A percentile compares a stretch with the other conserved stretches of the same genome.
Evolutionary conservation across 1,139 yeast species (phyloP).

Genomic region (Blastobotrys proliferans): DNA sequence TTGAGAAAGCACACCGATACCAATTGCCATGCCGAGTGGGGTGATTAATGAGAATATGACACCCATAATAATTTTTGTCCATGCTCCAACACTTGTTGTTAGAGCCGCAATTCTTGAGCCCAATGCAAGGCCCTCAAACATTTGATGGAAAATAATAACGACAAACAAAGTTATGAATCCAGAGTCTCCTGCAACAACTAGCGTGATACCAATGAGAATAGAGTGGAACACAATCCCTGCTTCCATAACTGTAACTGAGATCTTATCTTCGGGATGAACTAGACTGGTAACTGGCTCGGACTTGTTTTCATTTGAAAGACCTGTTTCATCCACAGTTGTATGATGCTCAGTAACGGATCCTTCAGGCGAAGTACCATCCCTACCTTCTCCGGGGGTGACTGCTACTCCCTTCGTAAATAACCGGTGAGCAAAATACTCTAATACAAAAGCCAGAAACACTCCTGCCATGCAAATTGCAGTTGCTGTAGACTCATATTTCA

Average conservation of each 20-base stretch:
- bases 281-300: slow-evolving; percentile 1
- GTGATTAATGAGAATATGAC: slow-evolving; percentile 59
- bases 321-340: not conserved
- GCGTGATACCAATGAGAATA: slow-evolving; percentile 64
- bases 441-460: slow-evolving; percentile 31
- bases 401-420: slow-evolving; percentile 13
- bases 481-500: slow-evolving; percentile 34
- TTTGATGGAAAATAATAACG: slow-evolving; percentile 79
- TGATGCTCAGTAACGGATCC: not conserved
- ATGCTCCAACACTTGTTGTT: slow-evolving; percentile 3
- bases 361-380: not conserved
- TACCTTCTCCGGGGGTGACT: not conserved
- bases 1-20: slow-evolving; percentile 67
- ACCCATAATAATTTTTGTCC: slow-evolving; percentile 31
- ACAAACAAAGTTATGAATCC: slow-evolving; percentile 61
- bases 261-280: slow-evolving; percentile 17
- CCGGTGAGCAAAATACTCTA: slow-evolving; percentile 25
- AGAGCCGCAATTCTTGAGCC: slow-evolving; percentile 77
- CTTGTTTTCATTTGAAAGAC: not conserved
- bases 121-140: slow-evolving; percentile 85
- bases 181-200: slow-evolving; percentile 66
- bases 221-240: slow-evolving; percentile 76
- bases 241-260: slow-evolving; percentile 58
- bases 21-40: slow-evolving; percentile 80
- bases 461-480: slow-evolving; percentile 37